phyloP scores from a whole-genome alignment of 2,329 filamentous ascomycete genomes.

The Neonectria punicea region DNA sequence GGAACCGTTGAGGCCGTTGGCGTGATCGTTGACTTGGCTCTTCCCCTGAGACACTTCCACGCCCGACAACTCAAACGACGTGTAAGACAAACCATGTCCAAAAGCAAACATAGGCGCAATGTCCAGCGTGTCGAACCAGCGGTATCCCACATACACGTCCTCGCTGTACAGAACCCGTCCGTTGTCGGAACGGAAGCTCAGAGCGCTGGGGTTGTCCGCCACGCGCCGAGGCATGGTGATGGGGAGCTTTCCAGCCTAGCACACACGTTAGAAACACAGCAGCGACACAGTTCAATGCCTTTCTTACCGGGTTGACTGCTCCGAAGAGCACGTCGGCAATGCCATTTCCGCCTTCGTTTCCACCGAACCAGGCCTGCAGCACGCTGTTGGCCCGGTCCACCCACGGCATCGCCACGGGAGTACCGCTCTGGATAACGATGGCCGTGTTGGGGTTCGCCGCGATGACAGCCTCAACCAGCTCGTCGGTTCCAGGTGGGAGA shows the following conservation, averaged over 20 bases:
- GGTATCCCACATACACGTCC: conserved; percentile 34
- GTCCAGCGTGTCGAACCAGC: conserved; percentile 28
- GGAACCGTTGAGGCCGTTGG: conserved; percentile 1
- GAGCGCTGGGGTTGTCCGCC: conserved; percentile 24
- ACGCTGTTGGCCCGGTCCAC: conserved; percentile 17
- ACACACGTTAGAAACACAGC: not conserved
- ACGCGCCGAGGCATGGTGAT: conserved; percentile 30
- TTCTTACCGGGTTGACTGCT: conserved; percentile 27
- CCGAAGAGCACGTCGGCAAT: conserved; percentile 35
- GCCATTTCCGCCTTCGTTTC: conserved; percentile 33
- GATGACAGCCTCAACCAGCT: conserved; percentile 26
- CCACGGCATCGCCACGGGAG: conserved; percentile 34
- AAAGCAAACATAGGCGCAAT: conserved; percentile 31
- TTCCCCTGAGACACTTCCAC: conserved; percentile 14
- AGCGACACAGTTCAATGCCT: not conserved
- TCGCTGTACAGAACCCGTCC: conserved; percentile 30
- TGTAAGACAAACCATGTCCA: conserved; percentile 32
- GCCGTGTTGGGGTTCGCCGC: conserved; percentile 27
- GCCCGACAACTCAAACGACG: conserved; percentile 25
- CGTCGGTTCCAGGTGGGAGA: conserved; percentile 27
- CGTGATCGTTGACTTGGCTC: conserved; percentile 3
- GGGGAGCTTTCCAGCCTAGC: conserved; percentile 29
- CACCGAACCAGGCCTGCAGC: conserved; percentile 32
- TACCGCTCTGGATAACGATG: conserved; percentile 31
- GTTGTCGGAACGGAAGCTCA: conserved; percentile 33